Percentiles rank a stretch among this genome's conserved stretches.
phyloP scores from a whole-genome alignment of 805 yeast species.

The Yamadazyma insecticola region DNA sequence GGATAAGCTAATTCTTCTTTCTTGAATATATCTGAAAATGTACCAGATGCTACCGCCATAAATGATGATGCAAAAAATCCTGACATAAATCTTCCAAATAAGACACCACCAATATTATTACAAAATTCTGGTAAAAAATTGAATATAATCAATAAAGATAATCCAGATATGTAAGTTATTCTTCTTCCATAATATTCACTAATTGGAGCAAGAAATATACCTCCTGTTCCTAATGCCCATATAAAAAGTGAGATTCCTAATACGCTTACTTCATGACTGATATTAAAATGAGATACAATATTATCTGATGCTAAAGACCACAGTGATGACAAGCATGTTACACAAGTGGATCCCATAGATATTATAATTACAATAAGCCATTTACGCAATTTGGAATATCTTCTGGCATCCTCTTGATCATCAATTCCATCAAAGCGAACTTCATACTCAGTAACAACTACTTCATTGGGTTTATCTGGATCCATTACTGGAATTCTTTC shows the following conservation, averaged over 20 bases:
- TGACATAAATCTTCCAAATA: slow-evolving; percentile 22
- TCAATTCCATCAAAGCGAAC: slow-evolving; percentile 22
- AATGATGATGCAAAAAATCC: slow-evolving; percentile 26
- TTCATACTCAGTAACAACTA: no score
- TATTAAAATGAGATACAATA: slow-evolving; percentile 18
- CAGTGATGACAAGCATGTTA: slow-evolving; percentile 23
- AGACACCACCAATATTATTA: slow-evolving; percentile 19
- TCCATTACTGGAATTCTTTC: no score
- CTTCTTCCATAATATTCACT: slow-evolving; percentile 66
- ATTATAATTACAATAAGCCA: slow-evolving; percentile 22
- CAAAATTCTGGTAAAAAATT: slow-evolving; percentile 22
- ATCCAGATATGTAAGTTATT: slow-evolving; percentile 36
- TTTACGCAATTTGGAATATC: slow-evolving; percentile 17
- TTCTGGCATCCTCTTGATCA: slow-evolving; percentile 21
- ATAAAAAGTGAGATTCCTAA: slow-evolving; percentile 25
- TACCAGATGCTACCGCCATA: slow-evolving; percentile 26
- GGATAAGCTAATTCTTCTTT: slow-evolving; percentile 18
- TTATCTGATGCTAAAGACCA: slow-evolving; percentile 24
- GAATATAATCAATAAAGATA: slow-evolving; percentile 15
- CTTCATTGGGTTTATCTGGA: no score
- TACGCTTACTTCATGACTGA: slow-evolving; percentile 20
- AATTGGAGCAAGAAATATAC: slow-evolving; percentile 45
- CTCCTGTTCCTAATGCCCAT: slow-evolving; percentile 25
- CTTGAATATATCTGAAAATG: slow-evolving; percentile 24
- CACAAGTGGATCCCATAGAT: slow-evolving; percentile 19